Percentiles rank a stretch among this genome's conserved stretches.
Conservation (phyloP, 257 asterid genomes). For the Solanum commersonii region DNA sequence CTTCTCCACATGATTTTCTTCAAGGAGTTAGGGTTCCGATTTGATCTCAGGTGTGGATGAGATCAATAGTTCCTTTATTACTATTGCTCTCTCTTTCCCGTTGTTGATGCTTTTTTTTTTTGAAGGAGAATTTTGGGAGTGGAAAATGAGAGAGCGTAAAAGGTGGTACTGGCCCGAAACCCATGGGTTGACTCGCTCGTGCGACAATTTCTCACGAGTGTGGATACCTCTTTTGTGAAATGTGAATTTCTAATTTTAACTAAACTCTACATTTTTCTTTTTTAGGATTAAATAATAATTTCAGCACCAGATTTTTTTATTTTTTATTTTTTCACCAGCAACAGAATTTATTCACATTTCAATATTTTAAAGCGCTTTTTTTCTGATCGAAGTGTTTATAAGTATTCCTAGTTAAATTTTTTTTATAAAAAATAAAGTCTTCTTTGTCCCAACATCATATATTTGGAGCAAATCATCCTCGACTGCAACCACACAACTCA, state of each 20-base stretch:
- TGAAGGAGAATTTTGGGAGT: not conserved
- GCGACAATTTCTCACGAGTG: not conserved
- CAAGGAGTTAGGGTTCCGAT: slow-evolving; percentile 14
- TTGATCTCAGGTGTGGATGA: slow-evolving; percentile 36
- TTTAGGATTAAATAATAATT: no score
- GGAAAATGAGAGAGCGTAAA: not conserved
- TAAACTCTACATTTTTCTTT: not conserved
- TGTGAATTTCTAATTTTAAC: not conserved
- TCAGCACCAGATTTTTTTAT: not conserved
- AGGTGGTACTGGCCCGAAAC: not conserved
- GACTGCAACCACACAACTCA: no score
- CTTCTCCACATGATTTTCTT: slow-evolving; percentile 69
- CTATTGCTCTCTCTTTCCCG: not conserved
- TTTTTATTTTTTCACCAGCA: not conserved
- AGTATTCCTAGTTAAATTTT: no score
- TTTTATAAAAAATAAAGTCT: no score
- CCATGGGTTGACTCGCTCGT: slow-evolving; percentile 21
- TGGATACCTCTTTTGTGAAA: not conserved
- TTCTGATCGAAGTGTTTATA: not conserved
- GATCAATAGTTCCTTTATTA: not conserved
- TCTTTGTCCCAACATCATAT: no score
- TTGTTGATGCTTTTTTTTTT: not conserved
- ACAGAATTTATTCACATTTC: not conserved
- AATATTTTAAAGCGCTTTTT: not conserved
- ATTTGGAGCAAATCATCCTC: no score